Percentiles rank a stretch among this genome's conserved stretches.
phyloP scores from a whole-genome alignment of 1,284 basidiomycete species.

The Austropuccinia psidii region DNA sequence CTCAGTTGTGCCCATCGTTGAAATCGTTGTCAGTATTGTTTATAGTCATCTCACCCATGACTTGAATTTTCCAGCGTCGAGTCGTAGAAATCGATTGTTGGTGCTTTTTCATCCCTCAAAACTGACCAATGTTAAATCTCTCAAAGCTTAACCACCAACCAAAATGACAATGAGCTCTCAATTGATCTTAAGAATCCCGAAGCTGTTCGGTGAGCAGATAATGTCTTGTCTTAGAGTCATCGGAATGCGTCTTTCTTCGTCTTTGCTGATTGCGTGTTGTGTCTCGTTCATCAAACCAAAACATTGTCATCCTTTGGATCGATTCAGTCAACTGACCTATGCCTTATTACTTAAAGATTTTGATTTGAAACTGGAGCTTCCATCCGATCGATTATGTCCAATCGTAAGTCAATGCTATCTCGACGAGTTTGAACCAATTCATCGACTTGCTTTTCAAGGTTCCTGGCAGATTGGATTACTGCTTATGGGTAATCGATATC shows the following conservation, averaged over 20 bases:
- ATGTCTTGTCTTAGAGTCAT: background rate
- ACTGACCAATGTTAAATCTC: constrained; percentile 40
- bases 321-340: constrained; percentile 55
- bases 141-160: background rate
- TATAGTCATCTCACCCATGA: constrained; percentile 38
- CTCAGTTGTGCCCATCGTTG: constrained; percentile 57
- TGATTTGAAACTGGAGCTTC: constrained; percentile 57
- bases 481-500: constrained; percentile 26
- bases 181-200: constrained; percentile 66
- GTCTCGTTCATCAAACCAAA: background rate
- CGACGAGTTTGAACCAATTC: background rate
- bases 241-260: background rate
- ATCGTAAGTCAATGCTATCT: constrained; percentile 55
- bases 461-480: constrained; percentile 31
- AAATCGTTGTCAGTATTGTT: constrained; percentile 55
- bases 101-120: background rate
- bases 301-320: constrained; percentile 51
- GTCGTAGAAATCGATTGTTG: background rate
- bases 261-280: background rate
- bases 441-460: background rate
- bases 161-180: constrained; percentile 47
- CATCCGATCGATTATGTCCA: constrained; percentile 69
- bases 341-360: constrained; percentile 71
- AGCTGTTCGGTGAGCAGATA: constrained; percentile 58
- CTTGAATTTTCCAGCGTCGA: background rate